Percentiles rank a stretch among this genome's conserved stretches.
Conservation (phyloP, 163 green algal species). For the Volvox carteri region DNA sequence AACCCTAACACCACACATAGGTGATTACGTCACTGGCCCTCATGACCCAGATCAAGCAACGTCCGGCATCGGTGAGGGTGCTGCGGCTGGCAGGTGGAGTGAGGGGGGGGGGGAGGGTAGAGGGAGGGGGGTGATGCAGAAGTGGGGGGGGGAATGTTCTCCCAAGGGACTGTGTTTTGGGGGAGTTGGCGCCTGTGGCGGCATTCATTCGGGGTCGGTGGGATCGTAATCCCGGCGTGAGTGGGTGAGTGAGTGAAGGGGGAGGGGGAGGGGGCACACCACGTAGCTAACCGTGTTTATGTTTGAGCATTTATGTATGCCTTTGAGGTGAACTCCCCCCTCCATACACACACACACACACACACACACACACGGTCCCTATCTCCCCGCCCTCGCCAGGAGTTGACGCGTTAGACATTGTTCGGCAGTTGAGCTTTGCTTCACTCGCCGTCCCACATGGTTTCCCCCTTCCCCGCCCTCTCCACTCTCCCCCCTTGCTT, state of each 20-base stretch:
- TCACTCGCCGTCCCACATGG: neutral
- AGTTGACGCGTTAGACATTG: neutral
- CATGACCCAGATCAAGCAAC: neutral
- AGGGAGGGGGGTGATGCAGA: neutral
- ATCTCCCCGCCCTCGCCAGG: no score
- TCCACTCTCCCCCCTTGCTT: neutral
- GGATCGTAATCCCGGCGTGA: neutral
- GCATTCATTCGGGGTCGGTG: neutral
- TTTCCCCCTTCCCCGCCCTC: neutral
- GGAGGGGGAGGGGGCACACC: neutral
- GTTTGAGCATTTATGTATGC: neutral
- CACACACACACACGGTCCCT: no score
- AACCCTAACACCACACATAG: no score
- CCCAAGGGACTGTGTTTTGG: neutral
- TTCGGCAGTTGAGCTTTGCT: neutral
- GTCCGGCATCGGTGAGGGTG: neutral
- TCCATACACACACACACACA: no score
- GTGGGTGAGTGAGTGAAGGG: neutral
- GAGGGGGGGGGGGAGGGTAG: no score
- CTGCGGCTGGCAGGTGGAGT: slow-evolving; percentile 13
- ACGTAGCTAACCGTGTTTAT: no score
- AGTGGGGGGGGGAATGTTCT: neutral
- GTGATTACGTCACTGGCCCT: slow-evolving; percentile 15
- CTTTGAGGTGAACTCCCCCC: neutral
- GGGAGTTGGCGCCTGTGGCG: neutral